Conservation (phyloP, 1,284 basidiomycete genomes). For the Caloboletus inedulis region DNA sequence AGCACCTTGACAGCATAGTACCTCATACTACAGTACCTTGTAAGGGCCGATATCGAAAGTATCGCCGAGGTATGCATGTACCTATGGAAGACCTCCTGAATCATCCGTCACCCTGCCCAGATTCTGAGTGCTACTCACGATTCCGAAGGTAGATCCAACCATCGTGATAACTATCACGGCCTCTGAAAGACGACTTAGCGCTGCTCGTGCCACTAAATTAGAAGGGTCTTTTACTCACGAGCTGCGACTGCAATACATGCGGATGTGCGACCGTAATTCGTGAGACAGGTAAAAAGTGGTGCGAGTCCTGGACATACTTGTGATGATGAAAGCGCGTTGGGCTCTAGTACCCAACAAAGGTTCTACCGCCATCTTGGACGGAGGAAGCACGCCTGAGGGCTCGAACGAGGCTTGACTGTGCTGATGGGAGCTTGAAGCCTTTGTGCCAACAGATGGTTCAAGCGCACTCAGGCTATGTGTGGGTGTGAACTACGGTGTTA, state of each 20-base stretch:
- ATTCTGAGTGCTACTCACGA: constrained; percentile 39
- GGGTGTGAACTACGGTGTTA: not conserved
- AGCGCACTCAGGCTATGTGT: not conserved
- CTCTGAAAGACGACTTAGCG: constrained; percentile 35
- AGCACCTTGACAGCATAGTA: constrained; percentile 6
- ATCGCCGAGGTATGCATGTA: constrained; percentile 46
- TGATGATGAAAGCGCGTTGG: constrained; percentile 62
- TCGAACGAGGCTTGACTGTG: constrained; percentile 13
- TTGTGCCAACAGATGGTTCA: not conserved
- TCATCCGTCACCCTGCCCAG: not conserved
- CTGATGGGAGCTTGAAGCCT: constrained; percentile 1
- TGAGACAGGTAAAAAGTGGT: constrained; percentile 10
- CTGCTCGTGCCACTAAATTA: not conserved
- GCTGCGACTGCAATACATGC: constrained; percentile 37
- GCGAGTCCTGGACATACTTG: constrained; percentile 44
- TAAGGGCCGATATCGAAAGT: constrained; percentile 42
- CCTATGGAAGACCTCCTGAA: constrained; percentile 37
- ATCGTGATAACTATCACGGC: constrained; percentile 50
- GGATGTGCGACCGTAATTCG: constrained; percentile 8
- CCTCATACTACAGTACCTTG: constrained; percentile 42
- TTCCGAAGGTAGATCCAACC: constrained; percentile 52
- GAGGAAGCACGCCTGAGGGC: constrained; percentile 11
- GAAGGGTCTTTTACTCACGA: constrained; percentile 37
- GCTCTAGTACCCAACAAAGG: constrained; percentile 62
- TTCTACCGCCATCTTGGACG: constrained; percentile 57